Evolutionary conservation across 257 asterid genomes (phyloP).

Genomic region (Nemophila menziesii): DNA sequence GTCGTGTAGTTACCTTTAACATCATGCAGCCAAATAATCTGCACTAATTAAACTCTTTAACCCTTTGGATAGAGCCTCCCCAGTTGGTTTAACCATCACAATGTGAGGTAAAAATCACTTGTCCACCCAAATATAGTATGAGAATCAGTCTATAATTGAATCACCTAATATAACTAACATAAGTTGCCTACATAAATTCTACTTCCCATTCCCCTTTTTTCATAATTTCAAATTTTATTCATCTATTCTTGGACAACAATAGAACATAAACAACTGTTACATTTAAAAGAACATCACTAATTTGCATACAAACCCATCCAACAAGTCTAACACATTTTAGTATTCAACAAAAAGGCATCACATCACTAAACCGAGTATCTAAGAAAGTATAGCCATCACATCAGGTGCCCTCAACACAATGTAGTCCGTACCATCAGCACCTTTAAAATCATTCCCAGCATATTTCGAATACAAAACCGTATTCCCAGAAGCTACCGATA

Average conservation of each 20-base stretch:
- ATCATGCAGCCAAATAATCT: too few relatives aligned
- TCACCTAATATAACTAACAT: too few relatives aligned
- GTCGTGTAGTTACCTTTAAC: too few relatives aligned
- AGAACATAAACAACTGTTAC: neutral
- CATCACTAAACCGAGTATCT: slow-evolving; percentile 8
- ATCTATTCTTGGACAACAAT: neutral
- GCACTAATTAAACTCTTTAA: too few relatives aligned
- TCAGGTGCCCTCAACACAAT: slow-evolving; percentile 67
- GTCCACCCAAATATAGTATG: too few relatives aligned
- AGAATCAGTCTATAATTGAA: too few relatives aligned
- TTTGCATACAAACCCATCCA: slow-evolving; percentile 1
- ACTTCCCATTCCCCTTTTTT: neutral
- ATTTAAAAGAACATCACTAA: slow-evolving; percentile 5
- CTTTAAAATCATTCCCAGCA: slow-evolving; percentile 84
- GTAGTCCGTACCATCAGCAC: slow-evolving; percentile 61
- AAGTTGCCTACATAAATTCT: too few relatives aligned
- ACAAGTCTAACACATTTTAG: slow-evolving; percentile 5
- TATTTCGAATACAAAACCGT: slow-evolving; percentile 78
- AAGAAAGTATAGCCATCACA: slow-evolving; percentile 72
- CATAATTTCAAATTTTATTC: neutral
- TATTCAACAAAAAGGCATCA: slow-evolving; percentile 1
- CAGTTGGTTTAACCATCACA: too few relatives aligned
- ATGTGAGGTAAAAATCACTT: too few relatives aligned
- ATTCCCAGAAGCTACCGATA: slow-evolving; percentile 57
- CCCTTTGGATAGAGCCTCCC: too few relatives aligned